phyloP scores from a whole-genome alignment of 192 early-diverging fungal species.

The Coemansia sp. region DNA sequence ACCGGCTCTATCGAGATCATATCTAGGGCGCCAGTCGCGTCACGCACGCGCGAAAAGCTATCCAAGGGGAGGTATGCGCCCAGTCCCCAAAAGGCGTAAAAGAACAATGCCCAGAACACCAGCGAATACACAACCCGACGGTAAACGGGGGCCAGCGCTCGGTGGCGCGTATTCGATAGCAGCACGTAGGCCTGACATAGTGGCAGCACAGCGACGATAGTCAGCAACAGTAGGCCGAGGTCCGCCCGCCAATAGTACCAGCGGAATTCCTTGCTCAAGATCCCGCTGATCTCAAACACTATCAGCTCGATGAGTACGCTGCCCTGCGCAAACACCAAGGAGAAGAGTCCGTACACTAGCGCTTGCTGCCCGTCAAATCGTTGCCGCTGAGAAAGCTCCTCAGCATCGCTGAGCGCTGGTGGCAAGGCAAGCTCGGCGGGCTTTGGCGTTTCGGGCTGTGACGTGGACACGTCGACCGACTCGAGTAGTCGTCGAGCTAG shows the following conservation, averaged over 20 bases:
- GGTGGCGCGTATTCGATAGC: conserved; percentile 47
- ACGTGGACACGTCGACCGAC: conserved; percentile 61
- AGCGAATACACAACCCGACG: conserved; percentile 34
- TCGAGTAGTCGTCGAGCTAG: conserved; percentile 66
- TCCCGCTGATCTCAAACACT: conserved; percentile 74
- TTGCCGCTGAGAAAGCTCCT: conserved; percentile 16
- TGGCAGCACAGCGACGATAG: conserved; percentile 72
- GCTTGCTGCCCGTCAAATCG: conserved; percentile 52
- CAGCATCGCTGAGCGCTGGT: conserved; percentile 6
- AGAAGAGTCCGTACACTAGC: conserved; percentile 72
- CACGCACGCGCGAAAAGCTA: conserved; percentile 45
- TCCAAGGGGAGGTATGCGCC: conserved; percentile 61
- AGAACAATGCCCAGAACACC: conserved; percentile 48
- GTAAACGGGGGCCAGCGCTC: conserved; percentile 23
- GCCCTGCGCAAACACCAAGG: conserved; percentile 72
- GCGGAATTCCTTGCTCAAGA: conserved; percentile 66
- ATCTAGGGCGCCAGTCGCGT: conserved; percentile 38
- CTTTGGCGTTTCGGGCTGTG: conserved; percentile 33
- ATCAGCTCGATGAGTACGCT: conserved; percentile 80
- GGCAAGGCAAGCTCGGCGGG: conserved; percentile 40
- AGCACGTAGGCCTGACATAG: conserved; percentile 71
- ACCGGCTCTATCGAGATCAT: conserved; percentile 63
- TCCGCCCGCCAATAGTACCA: conserved; percentile 76
- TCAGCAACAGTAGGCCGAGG: conserved; percentile 62
- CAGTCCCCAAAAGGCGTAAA: conserved; percentile 63